Conservation (phyloP, 352 stramenopile genomes). For the Globisporangium canariense region DNA sequence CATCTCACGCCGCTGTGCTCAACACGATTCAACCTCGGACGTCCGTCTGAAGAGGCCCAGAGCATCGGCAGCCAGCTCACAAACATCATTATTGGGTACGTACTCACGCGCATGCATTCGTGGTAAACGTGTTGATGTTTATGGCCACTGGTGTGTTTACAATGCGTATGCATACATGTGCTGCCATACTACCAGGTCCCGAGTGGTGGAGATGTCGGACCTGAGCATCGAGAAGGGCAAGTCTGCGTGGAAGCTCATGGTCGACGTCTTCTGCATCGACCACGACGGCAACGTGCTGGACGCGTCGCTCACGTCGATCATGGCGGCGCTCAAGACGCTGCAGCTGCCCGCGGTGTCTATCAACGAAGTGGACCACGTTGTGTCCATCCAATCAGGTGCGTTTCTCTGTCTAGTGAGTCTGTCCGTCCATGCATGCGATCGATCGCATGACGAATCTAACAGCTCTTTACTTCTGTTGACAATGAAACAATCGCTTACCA, state of each 20-base stretch:
- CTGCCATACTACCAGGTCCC: constrained; percentile 32
- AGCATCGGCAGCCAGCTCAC: constrained; percentile 78
- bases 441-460: not conserved
- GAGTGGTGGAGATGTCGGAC: constrained; percentile 77
- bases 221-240: constrained; percentile 71
- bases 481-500: not conserved
- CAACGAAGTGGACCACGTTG: constrained; percentile 64
- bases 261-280: constrained; percentile 80
- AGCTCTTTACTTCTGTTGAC: not conserved
- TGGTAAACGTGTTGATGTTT: not conserved
- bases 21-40: constrained; percentile 63
- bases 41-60: constrained; percentile 71
- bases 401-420: not conserved
- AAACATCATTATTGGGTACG: constrained; percentile 64
- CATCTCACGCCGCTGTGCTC: constrained; percentile 78
- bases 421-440: not conserved
- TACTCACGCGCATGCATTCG: not conserved
- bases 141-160: not conserved
- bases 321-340: constrained; percentile 65
- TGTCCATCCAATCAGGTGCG: constrained; percentile 60
- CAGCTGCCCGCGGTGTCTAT: constrained; percentile 59
- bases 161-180: constrained; percentile 1
- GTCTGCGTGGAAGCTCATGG: constrained; percentile 76
- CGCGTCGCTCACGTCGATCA: constrained; percentile 61
- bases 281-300: constrained; percentile 83